Evolutionary conservation across 1,139 yeast genomes (phyloP), one percentile per base, ranked within the genome.

Genomic region (Debaryomycetaceae sp.): DNA sequence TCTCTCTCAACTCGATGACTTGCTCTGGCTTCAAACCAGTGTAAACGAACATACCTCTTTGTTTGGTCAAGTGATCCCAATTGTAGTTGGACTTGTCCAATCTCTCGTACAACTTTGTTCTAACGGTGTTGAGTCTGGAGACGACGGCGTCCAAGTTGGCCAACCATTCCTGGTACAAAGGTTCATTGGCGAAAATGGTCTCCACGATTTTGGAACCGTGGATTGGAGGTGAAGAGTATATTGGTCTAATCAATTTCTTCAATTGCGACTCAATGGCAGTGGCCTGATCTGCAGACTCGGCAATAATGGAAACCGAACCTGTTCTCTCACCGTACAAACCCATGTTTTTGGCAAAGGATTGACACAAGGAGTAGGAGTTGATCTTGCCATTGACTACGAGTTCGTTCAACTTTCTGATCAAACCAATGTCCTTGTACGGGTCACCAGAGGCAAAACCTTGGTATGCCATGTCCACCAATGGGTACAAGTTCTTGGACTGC

Each of bases 251-350:
- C 55, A 87, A 78, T 55, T 75, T 78, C 63, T 87, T 81, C 58
- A 86, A 72, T 68, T 91, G 97, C 2, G 96, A 84, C 55, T 81
- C 83, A 46, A 87, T 75, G 34, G 74, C 65, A 46, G 59, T 61
- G 29, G 75, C 55, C 33, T 67, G 67, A 36, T 71, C 74, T 31
- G 68, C 58, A n/a, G 67, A 61, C 44, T 73, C 69, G 37, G 81
- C 70, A 42, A 83, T 67, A 37, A 83, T 66, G 38, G 87, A 84
- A 39, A 91, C 71, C n/a, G 95, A 87, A 9, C 98, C 97, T 36
- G 89, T 89, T 63, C 98, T 82, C 71, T 92, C 96, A 52, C 97
- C 96, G 63, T 92, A 89, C 45, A 91, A 78, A 28, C 98, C 98
- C 92, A 92, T 87, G 72, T 91, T 91, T 69, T 91, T 91, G 50